Base-by-base conservation (phyloP, 176 grass and related monocot species). In the Echinochloa phyllopogon region DNA sequence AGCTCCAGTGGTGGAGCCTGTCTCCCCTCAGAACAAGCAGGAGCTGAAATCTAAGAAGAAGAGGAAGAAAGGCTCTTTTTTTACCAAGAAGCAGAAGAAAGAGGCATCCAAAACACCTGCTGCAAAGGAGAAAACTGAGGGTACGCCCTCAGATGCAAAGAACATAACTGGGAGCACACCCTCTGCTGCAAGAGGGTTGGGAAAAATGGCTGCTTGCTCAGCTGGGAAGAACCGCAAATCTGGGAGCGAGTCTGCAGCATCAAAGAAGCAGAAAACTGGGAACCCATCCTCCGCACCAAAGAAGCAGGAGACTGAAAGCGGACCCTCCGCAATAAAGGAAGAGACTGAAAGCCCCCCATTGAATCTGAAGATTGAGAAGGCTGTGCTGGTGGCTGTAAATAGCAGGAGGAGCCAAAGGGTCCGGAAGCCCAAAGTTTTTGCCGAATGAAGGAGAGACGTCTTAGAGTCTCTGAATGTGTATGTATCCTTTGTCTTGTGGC, bases 341-440 rank as follows among this genome's bases (percentile, higher is more conserved):
- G 68, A 78, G 62, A 41, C 29, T 1, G 84, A 45, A 5, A 70
- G 64, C 16, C 3, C 36, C 42, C 59, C 67, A 8, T 33, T 44
- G 51, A 84, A 80, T 64, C 44, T 75, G 44, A 83, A 38, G 81
- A 66, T 83, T 61, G 80, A 75, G 41, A 87, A 87, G 75, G 85
- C 80, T 38, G 76, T 91, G 25, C 59, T 87, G 80, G 89, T 91
- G 10, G 57, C 61, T 53, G 84, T 83, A 52, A 90, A 90, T 78
- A 90, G 80, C 79, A 78, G 80, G 84, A 87, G 89, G 68, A 91
- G 89, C 37, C 84, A 91, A 67, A 87, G 84, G 80, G 75, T 62
- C 43, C 85, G 80, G 52, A 87, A 91, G 68, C 85, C 75, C 1
- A 91, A 91, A 76, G 69, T 89, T 69, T 87, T 60, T 87, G 86